Evolutionary conservation across 805 yeast genomes (phyloP), one percentile per base, ranked within the genome.

Genomic region (Blastobotrys attinorum): DNA sequence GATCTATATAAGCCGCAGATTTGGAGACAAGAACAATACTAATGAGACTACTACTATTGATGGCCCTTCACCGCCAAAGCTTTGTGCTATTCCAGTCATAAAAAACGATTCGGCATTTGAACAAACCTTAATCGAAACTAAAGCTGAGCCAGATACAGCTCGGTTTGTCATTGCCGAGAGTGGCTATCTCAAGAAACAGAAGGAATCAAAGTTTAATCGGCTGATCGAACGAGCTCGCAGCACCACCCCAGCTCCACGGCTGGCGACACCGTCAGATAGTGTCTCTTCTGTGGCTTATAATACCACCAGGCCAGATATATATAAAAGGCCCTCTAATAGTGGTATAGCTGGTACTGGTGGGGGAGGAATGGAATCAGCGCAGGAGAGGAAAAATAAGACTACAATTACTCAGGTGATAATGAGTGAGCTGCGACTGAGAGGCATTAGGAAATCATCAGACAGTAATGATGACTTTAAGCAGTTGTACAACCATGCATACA

Each of bases 341-440:
- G n/a, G n/a, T n/a, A n/a, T n/a, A n/a, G n/a, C n/a, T n/a, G n/a
- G n/a, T n/a, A n/a, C n/a, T n/a, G n/a, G 8, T 25, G 31, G 31
- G 8, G 13, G 31, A 8, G 31, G 31, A 13, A 31, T 15, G 5
- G 36, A 32, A 16, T n/a, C 36, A 10, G 11, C 17, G 36, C 21
- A n/a, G 17, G 46, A 47, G 40, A 23, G 36, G 38, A 31, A 46
- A 45, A 37, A 13, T 33, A 33, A 23, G 13, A 38, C 37, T n/a
- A 21, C 40, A 18, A 21, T 63, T 8, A 60, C 59, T 40, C 61
- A 58, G 40, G 54, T 61, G 6, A 49, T 61, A 5, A 45, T 63
- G 46, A 59, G 63, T 2, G 69, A 61, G n/a, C 44, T 64, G 45
- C 52, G 69, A 11, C 46, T 64, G 39, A 58, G 66, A 3, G 66